Evolutionary conservation across 225 moss, liverwort and hornwort species (phyloP).

Genomic region (Bryum argenteum): DNA sequence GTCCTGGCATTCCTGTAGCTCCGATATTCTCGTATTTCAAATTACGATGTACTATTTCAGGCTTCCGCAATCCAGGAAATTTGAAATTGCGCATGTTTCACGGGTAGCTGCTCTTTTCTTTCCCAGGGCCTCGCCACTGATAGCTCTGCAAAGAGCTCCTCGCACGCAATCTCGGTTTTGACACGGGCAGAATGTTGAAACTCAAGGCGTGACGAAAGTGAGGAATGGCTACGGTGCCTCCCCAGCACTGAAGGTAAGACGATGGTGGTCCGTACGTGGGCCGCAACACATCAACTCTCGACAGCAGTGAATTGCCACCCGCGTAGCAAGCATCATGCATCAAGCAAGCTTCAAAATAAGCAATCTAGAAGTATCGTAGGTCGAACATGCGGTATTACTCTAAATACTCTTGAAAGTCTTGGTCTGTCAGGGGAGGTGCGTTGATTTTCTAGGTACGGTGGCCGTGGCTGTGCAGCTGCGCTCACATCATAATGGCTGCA

Average conservation of each 20-base stretch:
- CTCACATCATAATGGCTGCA: constrained; percentile 7
- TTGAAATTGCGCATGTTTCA: constrained; percentile 31
- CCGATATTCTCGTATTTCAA: constrained; percentile 30
- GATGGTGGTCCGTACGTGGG: neutral
- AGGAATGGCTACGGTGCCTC: neutral
- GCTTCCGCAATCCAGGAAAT: neutral
- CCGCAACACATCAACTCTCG: neutral
- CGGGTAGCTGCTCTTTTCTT: constrained; percentile 14
- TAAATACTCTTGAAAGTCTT: neutral
- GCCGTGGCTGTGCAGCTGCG: constrained; percentile 3
- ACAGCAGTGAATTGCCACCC: neutral
- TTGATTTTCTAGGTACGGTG: constrained; percentile 13
- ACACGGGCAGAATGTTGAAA: neutral
- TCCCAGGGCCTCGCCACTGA: constrained; percentile 20
- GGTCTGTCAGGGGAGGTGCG: neutral
- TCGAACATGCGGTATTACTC: neutral
- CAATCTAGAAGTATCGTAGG: neutral
- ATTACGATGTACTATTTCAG: constrained; percentile 15
- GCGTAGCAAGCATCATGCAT: neutral
- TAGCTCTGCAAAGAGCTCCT: neutral
- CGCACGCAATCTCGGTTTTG: neutral
- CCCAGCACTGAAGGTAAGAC: no score
- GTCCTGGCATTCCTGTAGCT: neutral
- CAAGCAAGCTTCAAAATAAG: constrained; percentile 8
- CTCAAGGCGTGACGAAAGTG: neutral